Evolutionary conservation across 345 rosid species (phyloP), one percentile per base, ranked within the genome.

Genomic region (Camelina hispida): DNA sequence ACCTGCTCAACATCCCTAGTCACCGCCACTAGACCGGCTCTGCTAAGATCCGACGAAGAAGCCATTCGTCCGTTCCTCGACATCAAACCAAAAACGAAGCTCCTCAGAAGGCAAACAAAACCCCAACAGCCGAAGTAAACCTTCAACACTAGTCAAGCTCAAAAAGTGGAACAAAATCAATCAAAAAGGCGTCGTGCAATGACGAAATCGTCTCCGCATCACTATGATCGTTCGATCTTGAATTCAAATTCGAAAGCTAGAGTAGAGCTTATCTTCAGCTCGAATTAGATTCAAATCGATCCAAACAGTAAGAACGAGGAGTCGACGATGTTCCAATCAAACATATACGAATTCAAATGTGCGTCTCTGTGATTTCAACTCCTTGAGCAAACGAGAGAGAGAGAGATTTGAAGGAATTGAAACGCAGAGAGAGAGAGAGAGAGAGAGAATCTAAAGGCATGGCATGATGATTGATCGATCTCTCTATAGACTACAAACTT

Each of bases 1-100:
- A 95, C 99, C 99, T 92, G 99, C 76, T 95, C 99, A 66, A 82
- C 73, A 82, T 95, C 97, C 53, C 99, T 84, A 76, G 90, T 89
- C 2, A 90, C 88, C 79, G 90, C 89, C 2, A 90, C 88, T 16
- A 90, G 82, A 38, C 86, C 99, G 2, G 85, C 83, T 79, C 94
- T 84, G 75, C 86, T 84, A 83, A 92, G 97, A 90, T 92, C 98
- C 82, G 90, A 86, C 30, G 90, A 86, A 30, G 90, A 84, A 38
- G 96, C 85, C 96, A 95, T 89, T 77, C 93, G 75, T 79, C 87
- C 91, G 66, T 84, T 80, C 71, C 87, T 73, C 69, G 85, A 87
- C 83, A 85, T 85, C 71, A 73, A 69, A 9, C 4, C 57, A 28
- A 2, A 9, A 55, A 22, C 78, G 66, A 71, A 81, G 74, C 54